phyloP scores from a whole-genome alignment of 2,329 filamentous ascomycete genomes.

The Byssochlamys sp. region DNA sequence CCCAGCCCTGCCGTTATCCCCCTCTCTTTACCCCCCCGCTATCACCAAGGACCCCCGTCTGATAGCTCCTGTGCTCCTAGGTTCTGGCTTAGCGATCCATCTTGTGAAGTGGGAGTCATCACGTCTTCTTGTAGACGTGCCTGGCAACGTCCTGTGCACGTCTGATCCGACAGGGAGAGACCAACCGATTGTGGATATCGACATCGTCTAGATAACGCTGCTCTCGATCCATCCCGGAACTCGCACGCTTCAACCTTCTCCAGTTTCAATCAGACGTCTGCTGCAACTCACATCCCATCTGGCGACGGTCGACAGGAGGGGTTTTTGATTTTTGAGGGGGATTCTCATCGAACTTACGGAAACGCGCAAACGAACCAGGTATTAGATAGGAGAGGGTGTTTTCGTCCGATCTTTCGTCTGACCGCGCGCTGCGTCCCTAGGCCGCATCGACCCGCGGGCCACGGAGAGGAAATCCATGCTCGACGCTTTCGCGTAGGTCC shows the following conservation, averaged over 20 bases:
- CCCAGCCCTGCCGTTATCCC: constrained; percentile 3
- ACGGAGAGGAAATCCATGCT: constrained; percentile 20
- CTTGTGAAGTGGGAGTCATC: neutral
- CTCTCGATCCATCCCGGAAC: neutral
- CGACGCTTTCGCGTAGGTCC: constrained; percentile 9
- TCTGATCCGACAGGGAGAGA: neutral
- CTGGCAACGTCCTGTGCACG: neutral
- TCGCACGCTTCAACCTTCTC: neutral
- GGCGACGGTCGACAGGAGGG: neutral
- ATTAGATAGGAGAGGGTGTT: constrained; percentile 8
- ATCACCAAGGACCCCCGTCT: neutral
- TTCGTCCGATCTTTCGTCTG: constrained; percentile 14
- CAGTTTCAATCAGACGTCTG: neutral
- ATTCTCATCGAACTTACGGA: no score
- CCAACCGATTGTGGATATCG: neutral
- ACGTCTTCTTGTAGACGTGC: neutral
- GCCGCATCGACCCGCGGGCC: constrained; percentile 18
- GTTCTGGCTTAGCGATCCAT: neutral
- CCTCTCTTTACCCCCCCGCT: constrained; percentile 3
- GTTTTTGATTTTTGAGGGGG: no score
- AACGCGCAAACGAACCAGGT: constrained; percentile 3
- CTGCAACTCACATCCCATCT: neutral
- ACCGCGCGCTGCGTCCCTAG: constrained; percentile 18
- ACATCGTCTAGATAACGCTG: neutral
- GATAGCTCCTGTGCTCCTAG: neutral